A percentile compares a stretch with the other conserved stretches of the same genome.
Conservation (phyloP, 805 yeast species). For the Myxozyma melibiosi region DNA sequence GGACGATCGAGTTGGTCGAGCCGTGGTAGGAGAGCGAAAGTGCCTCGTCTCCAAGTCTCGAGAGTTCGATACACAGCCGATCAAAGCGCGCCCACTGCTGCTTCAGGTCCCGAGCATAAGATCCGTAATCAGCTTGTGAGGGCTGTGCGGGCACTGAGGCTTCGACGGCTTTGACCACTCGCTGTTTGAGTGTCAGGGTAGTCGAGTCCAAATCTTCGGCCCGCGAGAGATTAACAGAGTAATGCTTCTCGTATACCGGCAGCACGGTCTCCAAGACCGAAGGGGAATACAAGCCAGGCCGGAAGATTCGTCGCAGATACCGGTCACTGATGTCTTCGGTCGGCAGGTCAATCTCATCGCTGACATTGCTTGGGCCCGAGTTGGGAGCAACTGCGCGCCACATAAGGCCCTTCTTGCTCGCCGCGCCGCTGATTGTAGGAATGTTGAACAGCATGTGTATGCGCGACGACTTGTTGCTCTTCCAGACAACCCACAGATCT, state of each 20-base stretch:
- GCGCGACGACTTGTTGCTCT: slow-evolving; percentile 58
- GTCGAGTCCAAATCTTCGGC: slow-evolving; percentile 35
- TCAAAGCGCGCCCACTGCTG: slow-evolving; percentile 71
- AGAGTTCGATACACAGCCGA: slow-evolving; percentile 70
- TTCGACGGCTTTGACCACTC: slow-evolving; percentile 43
- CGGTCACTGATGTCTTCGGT: slow-evolving; percentile 35
- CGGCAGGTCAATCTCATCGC: slow-evolving; percentile 34
- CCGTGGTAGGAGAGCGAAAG: slow-evolving; percentile 52
- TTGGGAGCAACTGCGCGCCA: slow-evolving; percentile 27
- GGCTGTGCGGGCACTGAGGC: slow-evolving; percentile 36
- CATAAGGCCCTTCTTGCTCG: background rate
- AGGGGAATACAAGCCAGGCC: slow-evolving; percentile 53
- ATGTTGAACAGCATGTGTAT: slow-evolving; percentile 25
- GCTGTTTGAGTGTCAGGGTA: slow-evolving; percentile 42
- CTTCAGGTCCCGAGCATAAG: slow-evolving; percentile 45
- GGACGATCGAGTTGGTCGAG: slow-evolving; percentile 39
- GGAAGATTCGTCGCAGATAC: slow-evolving; percentile 52
- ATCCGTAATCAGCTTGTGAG: slow-evolving; percentile 39
- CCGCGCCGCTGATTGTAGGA: slow-evolving; percentile 4
- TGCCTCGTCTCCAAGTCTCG: slow-evolving; percentile 61
- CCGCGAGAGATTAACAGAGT: slow-evolving; percentile 39
- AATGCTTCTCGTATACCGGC: slow-evolving; percentile 53
- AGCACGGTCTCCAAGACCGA: slow-evolving; percentile 56
- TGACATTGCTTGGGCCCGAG: background rate
- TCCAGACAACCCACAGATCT: slow-evolving; percentile 57